phyloP scores from a whole-genome alignment of 805 yeast species.

The Yarrowia keelungensis region DNA sequence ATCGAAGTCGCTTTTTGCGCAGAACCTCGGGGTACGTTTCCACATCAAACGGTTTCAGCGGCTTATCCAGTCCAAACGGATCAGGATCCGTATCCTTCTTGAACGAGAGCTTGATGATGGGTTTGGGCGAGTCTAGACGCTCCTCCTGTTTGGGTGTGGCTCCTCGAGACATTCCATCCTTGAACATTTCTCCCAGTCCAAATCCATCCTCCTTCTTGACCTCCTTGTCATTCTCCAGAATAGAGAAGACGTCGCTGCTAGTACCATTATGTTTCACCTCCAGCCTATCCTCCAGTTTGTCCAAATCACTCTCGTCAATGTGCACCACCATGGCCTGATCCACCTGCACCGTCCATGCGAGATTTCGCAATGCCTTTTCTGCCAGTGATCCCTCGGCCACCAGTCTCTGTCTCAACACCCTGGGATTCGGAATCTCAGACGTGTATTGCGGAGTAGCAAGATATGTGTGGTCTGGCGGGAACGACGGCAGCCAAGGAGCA shows the following conservation, averaged over 20 bases:
- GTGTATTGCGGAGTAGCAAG: conserved; percentile 75
- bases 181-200: conserved; percentile 2
- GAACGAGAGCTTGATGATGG: conserved; percentile 32
- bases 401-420: conserved; percentile 69
- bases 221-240: conserved; percentile 32
- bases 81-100: conserved; percentile 34
- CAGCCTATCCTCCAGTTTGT: conserved; percentile 36
- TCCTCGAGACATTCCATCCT: conserved; percentile 4
- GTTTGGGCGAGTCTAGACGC: conserved; percentile 29
- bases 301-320: conserved; percentile 39
- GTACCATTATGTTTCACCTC: conserved; percentile 17
- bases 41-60: conserved; percentile 25
- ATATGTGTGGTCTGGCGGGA: conserved; percentile 95
- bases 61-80: conserved; percentile 31
- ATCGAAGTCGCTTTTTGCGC: conserved; percentile 22
- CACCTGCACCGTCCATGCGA: conserved; percentile 51
- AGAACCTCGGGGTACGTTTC: conserved; percentile 4
- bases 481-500: conserved; percentile 80
- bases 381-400: conserved; percentile 83
- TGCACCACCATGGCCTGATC: conserved; percentile 41
- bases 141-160: conserved; percentile 16
- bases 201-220: conserved; percentile 23
- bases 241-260: background rate
- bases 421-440: conserved; percentile 69
- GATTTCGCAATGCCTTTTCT: conserved; percentile 73